Base-by-base conservation (phyloP, 75 land plant genomes). In the Larix kaempferi region DNA sequence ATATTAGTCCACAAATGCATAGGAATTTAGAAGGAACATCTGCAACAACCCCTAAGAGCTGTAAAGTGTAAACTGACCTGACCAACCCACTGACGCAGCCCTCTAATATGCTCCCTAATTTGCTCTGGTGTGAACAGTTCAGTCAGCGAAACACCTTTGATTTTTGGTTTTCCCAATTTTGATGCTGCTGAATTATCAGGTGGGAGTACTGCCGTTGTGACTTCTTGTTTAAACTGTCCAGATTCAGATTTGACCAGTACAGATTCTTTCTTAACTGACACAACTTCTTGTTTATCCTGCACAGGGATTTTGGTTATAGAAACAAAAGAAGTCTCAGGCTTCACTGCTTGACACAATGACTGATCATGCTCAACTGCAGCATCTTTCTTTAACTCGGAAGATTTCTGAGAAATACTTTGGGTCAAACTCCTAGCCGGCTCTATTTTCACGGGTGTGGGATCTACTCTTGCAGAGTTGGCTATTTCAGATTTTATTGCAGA, bases 81-180 rank as follows among this genome's bases (percentile, higher is more conserved):
- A n/a, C 96, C 99, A 81, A 93, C 91, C 96, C 97, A 96, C 81
- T 96, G 97, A 54, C 94, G 89, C 61, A 96, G 88, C 76, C 99
- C 87, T 35, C 25, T 63, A 41, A 98, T 98, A 78, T 98, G 99
- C 73, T 88, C 94, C 62, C 88, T 91, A 59, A 98, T 88, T 82
- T 98, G 99, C 72, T 98, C 99, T 14, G 98, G 94, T 19, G 99
- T 98, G 72, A 98, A 98, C 33, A 95, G 77, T 76, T 98, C 99
- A 54, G 92, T 98, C 81, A 98, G 71, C 35, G 99, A 95, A 11
- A 93, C 95, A 72, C 98, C 99, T 66, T 92, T 88, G 63, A 90
- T 81, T 71, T 95, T 95, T 72, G 98, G 93, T 82, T 98, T 98
- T 78, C 92, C 94, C 16, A 88, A 85, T 80, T 95, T 96, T 54